Conservation (phyloP, 805 yeast genomes). For the Candida mattraensis region DNA sequence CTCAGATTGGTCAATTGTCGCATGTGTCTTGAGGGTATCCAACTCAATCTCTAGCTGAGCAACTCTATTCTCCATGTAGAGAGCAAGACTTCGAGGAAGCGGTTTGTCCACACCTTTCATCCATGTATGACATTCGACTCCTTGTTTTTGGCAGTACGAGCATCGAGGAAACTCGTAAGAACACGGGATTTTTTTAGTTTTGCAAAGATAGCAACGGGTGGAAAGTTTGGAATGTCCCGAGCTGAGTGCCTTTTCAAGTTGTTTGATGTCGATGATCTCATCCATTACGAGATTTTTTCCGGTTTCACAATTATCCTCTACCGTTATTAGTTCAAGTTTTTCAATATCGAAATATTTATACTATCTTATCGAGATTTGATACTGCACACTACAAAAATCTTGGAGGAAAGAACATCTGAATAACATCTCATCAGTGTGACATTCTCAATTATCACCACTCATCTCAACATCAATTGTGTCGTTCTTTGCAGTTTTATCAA, state of each 20-base stretch:
- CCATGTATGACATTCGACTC: conserved; percentile 16
- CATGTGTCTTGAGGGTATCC: conserved; percentile 6
- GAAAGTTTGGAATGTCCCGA: conserved; percentile 14
- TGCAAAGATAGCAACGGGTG: conserved; percentile 17
- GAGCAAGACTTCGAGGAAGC: conserved; percentile 14
- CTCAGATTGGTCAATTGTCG: conserved; percentile 9
- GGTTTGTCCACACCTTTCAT: conserved; percentile 16
- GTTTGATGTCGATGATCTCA: conserved; percentile 6
- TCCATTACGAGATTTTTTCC: too few relatives aligned
- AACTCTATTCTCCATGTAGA: conserved; percentile 14
- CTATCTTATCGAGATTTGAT: too few relatives aligned
- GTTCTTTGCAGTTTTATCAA: too few relatives aligned
- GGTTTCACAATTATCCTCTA: too few relatives aligned
- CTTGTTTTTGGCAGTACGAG: conserved; percentile 11
- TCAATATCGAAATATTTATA: too few relatives aligned
- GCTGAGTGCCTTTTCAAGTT: conserved; percentile 1
- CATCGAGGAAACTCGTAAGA: conserved; percentile 17
- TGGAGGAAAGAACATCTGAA: too few relatives aligned
- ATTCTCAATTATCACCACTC: too few relatives aligned
- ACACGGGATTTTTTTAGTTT: conserved; percentile 14
- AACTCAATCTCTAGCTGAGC: conserved; percentile 16
- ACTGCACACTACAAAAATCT: too few relatives aligned
- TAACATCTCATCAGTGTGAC: too few relatives aligned
- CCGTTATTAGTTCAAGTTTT: too few relatives aligned
- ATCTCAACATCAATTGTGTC: too few relatives aligned